Conservation (phyloP, 2,329 filamentous ascomycete genomes). For the Aspergillus udagawae region DNA sequence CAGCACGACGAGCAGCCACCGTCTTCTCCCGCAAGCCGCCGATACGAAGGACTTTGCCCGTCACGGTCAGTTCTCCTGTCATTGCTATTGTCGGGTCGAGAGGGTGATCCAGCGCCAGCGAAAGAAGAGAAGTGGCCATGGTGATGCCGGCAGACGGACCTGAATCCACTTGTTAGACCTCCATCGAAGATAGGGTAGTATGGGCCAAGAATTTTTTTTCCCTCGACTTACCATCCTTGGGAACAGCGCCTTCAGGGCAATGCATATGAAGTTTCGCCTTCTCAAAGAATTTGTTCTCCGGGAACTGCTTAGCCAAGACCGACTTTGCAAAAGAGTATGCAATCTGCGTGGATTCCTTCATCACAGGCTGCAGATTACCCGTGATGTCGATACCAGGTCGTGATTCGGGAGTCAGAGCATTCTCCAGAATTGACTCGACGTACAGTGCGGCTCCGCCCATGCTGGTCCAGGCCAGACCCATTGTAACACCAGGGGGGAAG, state of each 20-base stretch:
- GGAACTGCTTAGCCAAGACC: conserved; percentile 76
- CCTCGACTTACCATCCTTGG: conserved; percentile 69
- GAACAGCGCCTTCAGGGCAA: conserved; percentile 92
- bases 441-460: conserved; percentile 96
- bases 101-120: conserved; percentile 72
- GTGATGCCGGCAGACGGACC: conserved; percentile 88
- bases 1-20: conserved; percentile 85
- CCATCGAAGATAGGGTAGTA: conserved; percentile 2
- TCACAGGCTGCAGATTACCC: conserved; percentile 90
- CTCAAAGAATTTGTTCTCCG: conserved; percentile 92
- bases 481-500: conserved; percentile 89
- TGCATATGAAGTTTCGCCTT: conserved; percentile 93
- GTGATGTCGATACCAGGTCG: conserved; percentile 82
- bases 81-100: conserved; percentile 88
- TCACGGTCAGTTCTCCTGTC: conserved; percentile 96
- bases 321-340: conserved; percentile 96
- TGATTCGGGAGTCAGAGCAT: conserved; percentile 67
- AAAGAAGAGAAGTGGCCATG: conserved; percentile 92
- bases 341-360: conserved; percentile 96
- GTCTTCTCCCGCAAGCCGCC: conserved; percentile 95
- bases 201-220: not conserved
- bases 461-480: conserved; percentile 97
- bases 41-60: conserved; percentile 92
- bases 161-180: conserved; percentile 18
- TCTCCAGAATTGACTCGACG: conserved; percentile 92